These are phyloP conservation scores for Lichtheimia hyalospora DNA, from an alignment of 371 early-diverging fungal species.

Conservation along the genomic window DNA sequence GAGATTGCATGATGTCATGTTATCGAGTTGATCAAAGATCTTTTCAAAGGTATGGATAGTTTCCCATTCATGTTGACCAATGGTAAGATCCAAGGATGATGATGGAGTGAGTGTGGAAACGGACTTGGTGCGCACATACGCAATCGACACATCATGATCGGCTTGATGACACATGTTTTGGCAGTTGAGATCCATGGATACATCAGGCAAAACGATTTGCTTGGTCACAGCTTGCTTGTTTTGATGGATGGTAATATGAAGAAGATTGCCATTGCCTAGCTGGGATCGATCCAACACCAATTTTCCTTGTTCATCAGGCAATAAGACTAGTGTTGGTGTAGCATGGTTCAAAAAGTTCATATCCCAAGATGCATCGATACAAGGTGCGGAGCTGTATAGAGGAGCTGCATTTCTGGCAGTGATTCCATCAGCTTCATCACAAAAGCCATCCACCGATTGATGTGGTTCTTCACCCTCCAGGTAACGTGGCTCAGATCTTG, in stretches of 20 bases:
- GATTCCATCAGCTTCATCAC: neutral
- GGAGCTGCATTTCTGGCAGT: too few species aligned
- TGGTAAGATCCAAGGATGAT: conserved; percentile 17
- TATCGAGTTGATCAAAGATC: conserved; percentile 24
- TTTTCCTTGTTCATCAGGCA: conserved; percentile 14
- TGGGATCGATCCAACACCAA: conserved; percentile 20
- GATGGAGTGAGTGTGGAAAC: conserved; percentile 11
- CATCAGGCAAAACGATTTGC: conserved; percentile 11
- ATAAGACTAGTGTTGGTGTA: conserved; percentile 17
- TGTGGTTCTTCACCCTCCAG: neutral
- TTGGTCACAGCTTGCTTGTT: conserved; percentile 25
- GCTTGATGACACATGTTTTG: conserved; percentile 25
- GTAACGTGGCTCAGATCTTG: neutral
- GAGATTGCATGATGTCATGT: conserved; percentile 3
- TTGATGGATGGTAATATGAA: conserved; percentile 31
- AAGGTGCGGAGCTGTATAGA: too few species aligned
- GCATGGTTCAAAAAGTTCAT: conserved; percentile 26
- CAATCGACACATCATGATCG: conserved; percentile 6
- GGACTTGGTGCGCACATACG: conserved; percentile 26
- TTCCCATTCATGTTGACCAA: conserved; percentile 39
- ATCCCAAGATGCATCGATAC: neutral
- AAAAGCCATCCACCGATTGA: neutral
- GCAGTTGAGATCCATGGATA: conserved; percentile 10
- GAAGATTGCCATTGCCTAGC: conserved; percentile 31
- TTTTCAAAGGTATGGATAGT: conserved; percentile 37